Evolutionary conservation across 140 eudicot genomes (phyloP), one percentile per base, ranked within the genome.

Genomic region (Cichorium intybus): DNA sequence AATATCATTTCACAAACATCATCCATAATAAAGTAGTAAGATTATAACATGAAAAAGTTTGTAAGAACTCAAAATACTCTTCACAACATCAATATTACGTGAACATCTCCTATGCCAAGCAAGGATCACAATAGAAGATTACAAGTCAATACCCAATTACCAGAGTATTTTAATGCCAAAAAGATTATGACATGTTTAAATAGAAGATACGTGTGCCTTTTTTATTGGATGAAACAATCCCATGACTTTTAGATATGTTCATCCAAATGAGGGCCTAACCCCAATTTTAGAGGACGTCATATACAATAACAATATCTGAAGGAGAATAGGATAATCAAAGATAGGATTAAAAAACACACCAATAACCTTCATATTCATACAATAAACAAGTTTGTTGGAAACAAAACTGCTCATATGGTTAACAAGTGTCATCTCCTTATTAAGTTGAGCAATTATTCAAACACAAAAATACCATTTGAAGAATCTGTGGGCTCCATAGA

Each of bases 41-140:
- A 53, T 24, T 41, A 63, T 54, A 62, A 34, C 56, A 71, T 49
- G 56, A 71, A 61, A 62, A 70, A 71, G 77, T 71, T 71, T 71
- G 70, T 39, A 71, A 24, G 33, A 71, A 60, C 50, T 56, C 37
- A 71, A 61, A 50, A 31, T n/a, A 50, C 70, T 61, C 17, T 4
- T 66, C 6, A 31, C 22, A 34, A 6, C 29, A 35, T 50, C 22
- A 22, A 66, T 61, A 65, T 65, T 65, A n/a, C n/a, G n/a, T n/a
- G n/a, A n/a, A n/a, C n/a, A n/a, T n/a, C n/a, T n/a, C n/a, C n/a
- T n/a, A 60, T 33, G 46, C 17, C n/a, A 35, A 54, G 35, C 34
- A 34, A 47, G 59, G 11, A 49, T 61, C 56, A 61, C 54, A 37
- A n/a, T n/a, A n/a, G n/a, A n/a, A n/a, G n/a, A n/a, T n/a, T n/a